Evolutionary conservation across 164 flowering plant species (phyloP).

Genomic region (Piper longum): DNA sequence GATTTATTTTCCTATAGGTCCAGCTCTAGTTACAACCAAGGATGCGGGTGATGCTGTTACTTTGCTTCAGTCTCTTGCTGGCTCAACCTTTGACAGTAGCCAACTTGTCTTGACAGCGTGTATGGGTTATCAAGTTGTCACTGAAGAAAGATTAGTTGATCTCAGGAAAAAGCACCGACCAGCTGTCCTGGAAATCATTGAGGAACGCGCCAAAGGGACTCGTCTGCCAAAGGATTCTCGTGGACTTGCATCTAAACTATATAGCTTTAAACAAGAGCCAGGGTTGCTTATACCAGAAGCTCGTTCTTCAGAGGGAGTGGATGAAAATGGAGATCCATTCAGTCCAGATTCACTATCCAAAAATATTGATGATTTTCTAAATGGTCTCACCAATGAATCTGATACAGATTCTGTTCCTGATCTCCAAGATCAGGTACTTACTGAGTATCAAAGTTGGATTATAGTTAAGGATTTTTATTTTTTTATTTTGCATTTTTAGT

Average conservation of each 20-base stretch:
- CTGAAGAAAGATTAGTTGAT: constrained; percentile 54
- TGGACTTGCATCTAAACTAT: constrained; percentile 72
- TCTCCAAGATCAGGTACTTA: constrained; percentile 63
- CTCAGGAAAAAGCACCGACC: constrained; percentile 77
- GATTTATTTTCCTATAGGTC: constrained; percentile 37
- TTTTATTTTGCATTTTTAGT: no score
- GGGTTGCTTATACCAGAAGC: constrained; percentile 29
- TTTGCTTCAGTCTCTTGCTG: constrained; percentile 85
- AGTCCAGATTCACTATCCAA: constrained; percentile 17
- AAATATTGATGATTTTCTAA: constrained; percentile 36
- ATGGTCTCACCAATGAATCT: constrained; percentile 23
- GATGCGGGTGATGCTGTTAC: constrained; percentile 99
- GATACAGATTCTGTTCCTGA: constrained; percentile 54
- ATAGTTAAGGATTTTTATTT: no score
- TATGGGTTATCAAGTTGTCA: constrained; percentile 87
- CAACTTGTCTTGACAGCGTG: constrained; percentile 97
- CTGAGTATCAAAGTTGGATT: not conserved
- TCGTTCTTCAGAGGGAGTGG: constrained; percentile 20
- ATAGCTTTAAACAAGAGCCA: constrained; percentile 65
- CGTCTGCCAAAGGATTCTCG: constrained; percentile 53
- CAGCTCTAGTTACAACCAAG: constrained; percentile 88
- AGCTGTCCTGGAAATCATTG: constrained; percentile 42
- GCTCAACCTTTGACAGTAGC: constrained; percentile 98
- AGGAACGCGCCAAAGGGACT: constrained; percentile 76
- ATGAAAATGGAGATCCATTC: constrained; percentile 12